phyloP scores from a whole-genome alignment of 768 basidiomycete species.

The Chiua virens region DNA sequence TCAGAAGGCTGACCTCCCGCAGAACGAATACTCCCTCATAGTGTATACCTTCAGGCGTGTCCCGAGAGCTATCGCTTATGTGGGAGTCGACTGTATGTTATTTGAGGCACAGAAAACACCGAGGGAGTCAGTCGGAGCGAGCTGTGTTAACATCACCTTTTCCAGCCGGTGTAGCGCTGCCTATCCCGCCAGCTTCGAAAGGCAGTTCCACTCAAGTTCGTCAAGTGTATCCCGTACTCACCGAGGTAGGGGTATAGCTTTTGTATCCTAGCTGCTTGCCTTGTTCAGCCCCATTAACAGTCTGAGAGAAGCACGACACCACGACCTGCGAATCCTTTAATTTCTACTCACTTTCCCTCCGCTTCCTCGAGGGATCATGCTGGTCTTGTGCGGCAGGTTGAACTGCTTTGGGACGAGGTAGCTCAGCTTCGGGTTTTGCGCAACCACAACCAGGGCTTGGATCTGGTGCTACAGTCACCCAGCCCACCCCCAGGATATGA shows the following conservation, averaged over 20 bases:
- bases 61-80: no score
- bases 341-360: background rate
- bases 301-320: no score
- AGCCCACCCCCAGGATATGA: no score
- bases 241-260: no score
- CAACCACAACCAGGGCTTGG: background rate
- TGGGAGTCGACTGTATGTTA: no score
- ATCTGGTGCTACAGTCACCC: no score
- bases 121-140: background rate
- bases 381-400: constrained; percentile 4
- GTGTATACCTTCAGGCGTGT: no score
- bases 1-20: no score
- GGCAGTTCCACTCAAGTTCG: background rate
- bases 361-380: background rate
- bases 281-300: no score
- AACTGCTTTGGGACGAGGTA: constrained; percentile 3
- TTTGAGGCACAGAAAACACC: background rate
- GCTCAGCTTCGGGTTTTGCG: constrained; percentile 2
- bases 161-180: background rate
- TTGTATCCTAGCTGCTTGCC: no score
- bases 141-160: background rate
- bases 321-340: background rate
- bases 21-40: no score
- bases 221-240: no score
- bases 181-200: background rate